Evolutionary conservation across 208 protist genomes (phyloP).

Genomic region (Jaenimonas drosophilae): DNA sequence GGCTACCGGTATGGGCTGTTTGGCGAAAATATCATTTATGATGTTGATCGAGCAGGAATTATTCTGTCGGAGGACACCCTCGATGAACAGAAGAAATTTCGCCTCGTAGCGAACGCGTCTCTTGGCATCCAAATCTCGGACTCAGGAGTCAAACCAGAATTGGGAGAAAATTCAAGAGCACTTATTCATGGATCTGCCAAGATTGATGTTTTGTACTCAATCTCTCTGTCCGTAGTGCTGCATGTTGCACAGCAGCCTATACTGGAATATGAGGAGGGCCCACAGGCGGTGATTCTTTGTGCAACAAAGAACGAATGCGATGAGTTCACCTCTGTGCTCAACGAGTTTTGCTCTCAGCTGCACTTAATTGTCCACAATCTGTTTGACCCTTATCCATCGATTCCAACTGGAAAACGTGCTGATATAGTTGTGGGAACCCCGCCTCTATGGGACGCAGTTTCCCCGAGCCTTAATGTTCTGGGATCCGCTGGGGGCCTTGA

Average conservation of each 20-base stretch:
- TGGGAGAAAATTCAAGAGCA: neutral
- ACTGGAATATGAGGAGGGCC: conserved; percentile 41
- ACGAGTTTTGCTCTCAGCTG: conserved; percentile 34
- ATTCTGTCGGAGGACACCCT: conserved; percentile 48
- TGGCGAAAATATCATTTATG: conserved; percentile 38
- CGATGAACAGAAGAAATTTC: conserved; percentile 27
- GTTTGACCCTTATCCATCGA: conserved; percentile 56
- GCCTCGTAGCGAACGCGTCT: conserved; percentile 8
- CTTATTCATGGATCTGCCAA: conserved; percentile 28
- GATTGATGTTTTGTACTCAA: conserved; percentile 48
- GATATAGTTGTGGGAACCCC: conserved; percentile 72
- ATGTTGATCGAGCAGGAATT: conserved; percentile 40
- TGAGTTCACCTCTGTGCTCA: conserved; percentile 32
- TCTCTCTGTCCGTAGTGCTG: conserved; percentile 42
- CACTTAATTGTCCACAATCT: conserved; percentile 78
- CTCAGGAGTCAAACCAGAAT: too few species aligned
- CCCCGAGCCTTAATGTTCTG: too few species aligned
- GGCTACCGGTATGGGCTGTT: conserved; percentile 46
- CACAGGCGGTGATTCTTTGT: conserved; percentile 57
- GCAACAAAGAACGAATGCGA: conserved; percentile 69
- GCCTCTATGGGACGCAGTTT: conserved; percentile 64
- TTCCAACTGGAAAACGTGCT: conserved; percentile 36
- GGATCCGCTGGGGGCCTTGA: too few species aligned
- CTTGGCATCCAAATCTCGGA: too few species aligned
- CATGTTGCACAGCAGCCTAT: conserved; percentile 53